Evolutionary conservation across 2,329 filamentous ascomycete species (phyloP), one percentile per base, ranked within the genome.

Genomic region (Neofusicoccum laricinum): DNA sequence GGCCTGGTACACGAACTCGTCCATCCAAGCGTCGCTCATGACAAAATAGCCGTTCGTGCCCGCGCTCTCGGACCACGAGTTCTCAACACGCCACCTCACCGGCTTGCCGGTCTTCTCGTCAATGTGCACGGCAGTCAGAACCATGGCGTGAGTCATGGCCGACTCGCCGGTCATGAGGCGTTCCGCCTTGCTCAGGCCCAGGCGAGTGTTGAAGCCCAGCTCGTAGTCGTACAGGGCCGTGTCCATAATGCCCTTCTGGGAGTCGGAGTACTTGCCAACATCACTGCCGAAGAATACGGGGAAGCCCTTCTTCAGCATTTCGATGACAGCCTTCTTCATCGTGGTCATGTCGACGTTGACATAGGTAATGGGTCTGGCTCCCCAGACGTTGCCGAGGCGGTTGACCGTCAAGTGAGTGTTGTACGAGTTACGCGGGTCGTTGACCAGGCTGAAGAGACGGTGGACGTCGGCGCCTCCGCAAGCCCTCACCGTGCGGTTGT

Each of bases 131-230:
- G 87, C 93, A 2, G 92, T 96, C 67, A 97, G 78, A 0, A 96
- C 91, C 93, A 96, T 96, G 4, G 93, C 93, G 71, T 96, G 93
- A 0, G 92, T 96, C 92, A 97, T 96, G 58, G 86, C 84, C 62
- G 86, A 89, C 78, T 96, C 92, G 11, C 90, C 88, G 0, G 88
- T 89, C 70, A 85, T 81, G 50, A 97, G 79, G 3, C 92, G 81
- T 70, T 92, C 85, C 0, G 90, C 89, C 78, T 96, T 96, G 71
- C 81, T 86, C 85, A 96, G 84, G 17, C 86, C 87, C 8, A 94
- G 82, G 63, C 82, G 83, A 66, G 92, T 84, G 70, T 93, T 91
- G 77, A 96, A 92, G n/a, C 91, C 92, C 1, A 96, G 85, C 70
- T 90, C 85, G 76, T 94, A 95, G 76, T 95, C 89, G 71, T 89